Evolutionary conservation across 2,329 filamentous ascomycete genomes (phyloP).

Genomic region (Alternaria novae-zelandiae): DNA sequence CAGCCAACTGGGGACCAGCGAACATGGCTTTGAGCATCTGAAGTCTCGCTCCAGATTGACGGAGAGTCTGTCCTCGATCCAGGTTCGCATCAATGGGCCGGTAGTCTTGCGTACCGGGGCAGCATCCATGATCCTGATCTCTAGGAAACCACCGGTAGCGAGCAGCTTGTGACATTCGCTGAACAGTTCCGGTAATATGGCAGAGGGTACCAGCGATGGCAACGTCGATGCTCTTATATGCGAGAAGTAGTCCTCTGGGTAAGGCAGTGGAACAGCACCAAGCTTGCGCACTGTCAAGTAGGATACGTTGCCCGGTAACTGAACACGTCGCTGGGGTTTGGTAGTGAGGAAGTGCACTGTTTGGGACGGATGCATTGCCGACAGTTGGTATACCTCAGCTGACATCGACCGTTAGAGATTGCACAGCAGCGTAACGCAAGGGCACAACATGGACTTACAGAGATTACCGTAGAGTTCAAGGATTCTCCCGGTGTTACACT

Average conservation of each 20-base stretch:
- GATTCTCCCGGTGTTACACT: constrained; percentile 42
- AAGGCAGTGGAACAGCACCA: constrained; percentile 59
- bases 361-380: constrained; percentile 48
- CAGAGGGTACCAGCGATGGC: constrained; percentile 62
- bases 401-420: constrained; percentile 36
- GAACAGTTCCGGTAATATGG: constrained; percentile 64
- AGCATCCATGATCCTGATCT: constrained; percentile 69
- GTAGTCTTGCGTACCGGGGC: constrained; percentile 62
- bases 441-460: constrained; percentile 38
- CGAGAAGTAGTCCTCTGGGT: constrained; percentile 38
- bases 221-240: constrained; percentile 57
- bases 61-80: constrained; percentile 68
- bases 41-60: constrained; percentile 65
- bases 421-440: constrained; percentile 23
- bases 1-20: constrained; percentile 66
- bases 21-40: constrained; percentile 65
- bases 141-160: constrained; percentile 61
- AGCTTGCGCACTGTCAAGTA: constrained; percentile 41
- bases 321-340: constrained; percentile 41
- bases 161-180: constrained; percentile 64
- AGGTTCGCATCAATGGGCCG: constrained; percentile 64
- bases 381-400: constrained; percentile 55
- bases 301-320: constrained; percentile 40
- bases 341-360: constrained; percentile 48
- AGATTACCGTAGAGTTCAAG: constrained; percentile 50